Evolutionary conservation across 2,329 filamentous ascomycete genomes (phyloP), one percentile per base, ranked within the genome.

Genomic region (Magnaporthiopsis rhizophila): DNA sequence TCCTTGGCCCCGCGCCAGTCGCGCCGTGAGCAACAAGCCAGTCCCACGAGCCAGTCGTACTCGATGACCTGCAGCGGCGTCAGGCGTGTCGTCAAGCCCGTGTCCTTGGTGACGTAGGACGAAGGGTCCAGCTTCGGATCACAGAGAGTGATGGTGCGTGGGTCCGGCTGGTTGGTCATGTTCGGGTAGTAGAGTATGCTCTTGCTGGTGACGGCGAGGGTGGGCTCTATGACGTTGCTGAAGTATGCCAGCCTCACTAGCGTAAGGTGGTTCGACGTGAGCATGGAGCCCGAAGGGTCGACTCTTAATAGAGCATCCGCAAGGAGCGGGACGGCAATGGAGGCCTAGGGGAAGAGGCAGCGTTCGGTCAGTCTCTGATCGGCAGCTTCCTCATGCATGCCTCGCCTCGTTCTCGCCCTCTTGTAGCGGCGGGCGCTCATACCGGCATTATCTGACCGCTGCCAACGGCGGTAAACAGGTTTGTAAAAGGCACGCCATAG

Each of bases 21-120:
- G 65, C 83, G 79, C 62, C 80, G 74, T 2, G 81, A 79, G 71
- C 88, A 85, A 72, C 87, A 89, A 58, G 88, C 80, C 76, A 89
- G 79, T n/a, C 83, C 88, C 24, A 85, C 81, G 56, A 97, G 74
- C 6, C 89, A 74, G 69, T 89, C 88, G 72, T 91, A 92, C 71
- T 89, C 85, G 26, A 91, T 77, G 58, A 93, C 78, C 50, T 81
- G 76, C 6, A 78, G 68, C 50, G 80, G 72, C 50, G 77, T 83
- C 28, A 92, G 67, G 57, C 77, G 77, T 1, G 78, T 75, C 1
- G 85, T 86, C 59, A 92, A 81, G 0, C 84, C 83, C 0, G 82
- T 84, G 6, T 80, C 76, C 15, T 76, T 70, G 26, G 85, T 86
- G 58, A 93, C 86, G 75, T 85, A 92, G 18, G 79, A 77, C 0